Evolutionary conservation across 148 eudicot genomes (phyloP).

Genomic region (Euryodendron excelsum): DNA sequence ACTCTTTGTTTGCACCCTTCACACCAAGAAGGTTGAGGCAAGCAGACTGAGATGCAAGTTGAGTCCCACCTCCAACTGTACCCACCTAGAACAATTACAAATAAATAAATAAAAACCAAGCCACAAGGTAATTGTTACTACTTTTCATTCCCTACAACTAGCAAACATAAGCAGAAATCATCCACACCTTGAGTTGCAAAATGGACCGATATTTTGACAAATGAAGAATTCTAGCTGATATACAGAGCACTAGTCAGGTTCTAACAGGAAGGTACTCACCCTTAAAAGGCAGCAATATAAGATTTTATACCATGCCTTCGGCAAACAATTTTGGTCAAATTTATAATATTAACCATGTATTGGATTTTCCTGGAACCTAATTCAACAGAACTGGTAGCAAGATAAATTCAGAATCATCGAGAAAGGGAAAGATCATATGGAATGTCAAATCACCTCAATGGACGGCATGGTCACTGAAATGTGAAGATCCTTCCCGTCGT

Average conservation of each 20-base stretch:
- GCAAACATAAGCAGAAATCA: background rate
- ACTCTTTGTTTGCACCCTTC: slow-evolving; percentile 31
- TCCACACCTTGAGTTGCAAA: background rate
- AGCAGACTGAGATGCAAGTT: slow-evolving; percentile 40
- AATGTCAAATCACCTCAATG: slow-evolving; percentile 41
- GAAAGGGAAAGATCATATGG: background rate
- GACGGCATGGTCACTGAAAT: slow-evolving; percentile 68
- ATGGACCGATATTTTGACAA: background rate
- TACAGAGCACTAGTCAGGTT: background rate
- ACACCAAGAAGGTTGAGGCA: slow-evolving; percentile 41
- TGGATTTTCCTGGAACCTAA: background rate
- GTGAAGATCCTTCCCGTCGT: slow-evolving; percentile 54
- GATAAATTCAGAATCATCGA: background rate
- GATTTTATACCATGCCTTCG: background rate
- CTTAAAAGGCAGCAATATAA: background rate
- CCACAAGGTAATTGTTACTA: background rate
- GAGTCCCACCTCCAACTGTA: slow-evolving; percentile 43
- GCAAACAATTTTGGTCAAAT: background rate
- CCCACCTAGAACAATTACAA: slow-evolving; percentile 29
- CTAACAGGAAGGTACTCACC: background rate
- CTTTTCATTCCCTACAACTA: background rate
- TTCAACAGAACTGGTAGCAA: background rate
- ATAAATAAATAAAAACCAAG: background rate
- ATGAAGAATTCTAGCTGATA: background rate
- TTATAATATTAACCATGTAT: background rate